phyloP scores from a whole-genome alignment of 2,329 filamentous ascomycete species.

The Monosporascus sp. region DNA sequence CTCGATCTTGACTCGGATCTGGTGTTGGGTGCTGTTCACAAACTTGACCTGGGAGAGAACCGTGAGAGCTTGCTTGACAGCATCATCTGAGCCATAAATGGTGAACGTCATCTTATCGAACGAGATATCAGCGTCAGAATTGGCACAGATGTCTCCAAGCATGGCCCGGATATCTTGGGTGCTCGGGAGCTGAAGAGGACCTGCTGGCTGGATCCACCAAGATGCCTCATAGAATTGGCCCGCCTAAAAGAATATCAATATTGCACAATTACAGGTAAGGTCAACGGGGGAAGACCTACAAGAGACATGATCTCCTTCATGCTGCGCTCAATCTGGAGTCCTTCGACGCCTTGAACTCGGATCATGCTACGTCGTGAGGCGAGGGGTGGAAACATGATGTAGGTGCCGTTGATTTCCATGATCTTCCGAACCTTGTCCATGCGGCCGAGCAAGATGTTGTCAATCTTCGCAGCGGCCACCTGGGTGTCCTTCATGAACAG shows the following conservation, averaged over 20 bases:
- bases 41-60: conserved; percentile 91
- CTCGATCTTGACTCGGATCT: conserved; percentile 97
- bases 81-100: conserved; percentile 92
- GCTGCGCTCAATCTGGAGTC: conserved; percentile 89
- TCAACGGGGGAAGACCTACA: conserved; percentile 45
- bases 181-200: conserved; percentile 56
- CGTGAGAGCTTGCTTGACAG: conserved; percentile 90
- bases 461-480: conserved; percentile 87
- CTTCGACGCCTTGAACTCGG: conserved; percentile 87
- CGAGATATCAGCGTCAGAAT: conserved; percentile 88
- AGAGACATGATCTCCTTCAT: conserved; percentile 94
- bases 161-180: conserved; percentile 79
- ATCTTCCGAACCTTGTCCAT: conserved; percentile 97
- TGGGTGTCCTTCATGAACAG: conserved; percentile 88
- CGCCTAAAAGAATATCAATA: conserved; percentile 50
- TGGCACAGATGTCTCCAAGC: conserved; percentile 92
- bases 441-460: conserved; percentile 85
- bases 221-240: conserved; percentile 97
- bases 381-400: conserved; percentile 85
- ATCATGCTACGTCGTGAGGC: conserved; percentile 81
- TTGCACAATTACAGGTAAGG: conserved; percentile 3
- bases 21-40: conserved; percentile 79
- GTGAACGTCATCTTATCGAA: conserved; percentile 94
- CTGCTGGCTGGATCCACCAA: conserved; percentile 85
- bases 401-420: conserved; percentile 92